phyloP scores from a whole-genome alignment of 805 yeast genomes.

The Osmozyma mogii region DNA sequence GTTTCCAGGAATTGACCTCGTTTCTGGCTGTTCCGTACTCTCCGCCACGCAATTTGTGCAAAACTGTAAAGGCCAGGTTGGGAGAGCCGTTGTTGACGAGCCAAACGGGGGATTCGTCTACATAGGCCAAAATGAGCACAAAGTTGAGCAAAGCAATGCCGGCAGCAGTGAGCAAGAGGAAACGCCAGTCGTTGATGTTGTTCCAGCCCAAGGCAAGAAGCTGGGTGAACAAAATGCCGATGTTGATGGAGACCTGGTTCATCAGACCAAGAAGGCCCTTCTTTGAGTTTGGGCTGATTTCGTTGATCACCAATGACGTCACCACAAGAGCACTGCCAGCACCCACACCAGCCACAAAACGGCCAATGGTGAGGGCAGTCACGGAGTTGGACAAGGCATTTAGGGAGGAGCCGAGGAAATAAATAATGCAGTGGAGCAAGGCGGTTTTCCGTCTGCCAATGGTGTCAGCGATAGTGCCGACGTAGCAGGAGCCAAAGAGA shows the following conservation, averaged over 20 bases:
- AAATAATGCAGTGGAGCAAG: conserved; percentile 43
- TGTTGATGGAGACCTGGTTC: conserved; percentile 80
- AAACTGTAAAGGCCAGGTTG: conserved; percentile 31
- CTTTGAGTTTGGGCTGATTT: conserved; percentile 59
- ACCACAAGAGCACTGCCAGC: conserved; percentile 86
- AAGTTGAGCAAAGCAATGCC: conserved; percentile 45
- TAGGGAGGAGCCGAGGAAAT: conserved; percentile 53
- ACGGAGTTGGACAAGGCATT: conserved; percentile 45
- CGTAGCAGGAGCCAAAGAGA: conserved; percentile 59
- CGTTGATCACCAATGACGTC: conserved; percentile 75
- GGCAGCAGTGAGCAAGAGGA: conserved; percentile 54
- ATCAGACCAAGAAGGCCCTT: conserved; percentile 81
- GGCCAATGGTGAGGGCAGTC: conserved; percentile 46
- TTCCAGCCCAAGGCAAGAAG: conserved; percentile 63
- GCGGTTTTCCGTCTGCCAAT: conserved; percentile 56
- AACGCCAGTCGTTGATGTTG: conserved; percentile 63
- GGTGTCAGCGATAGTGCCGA: conserved; percentile 57
- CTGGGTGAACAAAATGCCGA: conserved; percentile 82
- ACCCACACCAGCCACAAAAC: conserved; percentile 74
- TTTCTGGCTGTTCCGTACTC: conserved; percentile 24
- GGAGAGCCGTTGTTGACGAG: conserved; percentile 41
- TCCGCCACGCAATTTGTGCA: conserved; percentile 34
- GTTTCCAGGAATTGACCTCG: conserved; percentile 34
- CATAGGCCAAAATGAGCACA: conserved; percentile 26
- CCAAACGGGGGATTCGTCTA: conserved; percentile 86